Evolutionary conservation across 129 eudicot species (phyloP).

Genomic region (Saposhnikovia divaricata): DNA sequence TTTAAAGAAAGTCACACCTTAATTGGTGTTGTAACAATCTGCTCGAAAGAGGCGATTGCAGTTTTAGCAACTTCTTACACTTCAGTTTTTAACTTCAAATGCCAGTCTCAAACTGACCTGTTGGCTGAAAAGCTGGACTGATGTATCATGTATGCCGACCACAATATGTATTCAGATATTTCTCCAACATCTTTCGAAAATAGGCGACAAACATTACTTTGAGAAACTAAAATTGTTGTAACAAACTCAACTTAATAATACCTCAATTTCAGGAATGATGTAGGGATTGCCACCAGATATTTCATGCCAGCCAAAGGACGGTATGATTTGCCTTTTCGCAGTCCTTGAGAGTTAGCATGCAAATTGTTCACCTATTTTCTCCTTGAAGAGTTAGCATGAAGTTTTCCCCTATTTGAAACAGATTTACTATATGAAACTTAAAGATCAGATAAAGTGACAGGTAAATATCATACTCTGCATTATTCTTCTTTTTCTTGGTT

Average conservation of each 20-base stretch:
- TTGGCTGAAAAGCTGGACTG: conserved; percentile 32
- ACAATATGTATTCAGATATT: conserved; percentile 17
- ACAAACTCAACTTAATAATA: conserved; percentile 4
- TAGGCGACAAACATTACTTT: neutral
- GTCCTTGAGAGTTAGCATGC: neutral
- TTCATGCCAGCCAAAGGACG: conserved; percentile 31
- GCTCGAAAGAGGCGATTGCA: neutral
- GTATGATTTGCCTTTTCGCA: conserved; percentile 18
- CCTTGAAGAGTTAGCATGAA: conserved; percentile 29
- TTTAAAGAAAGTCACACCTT: conserved; percentile 31
- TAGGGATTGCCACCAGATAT: conserved; percentile 31
- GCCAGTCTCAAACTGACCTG: conserved; percentile 16
- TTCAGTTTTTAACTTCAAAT: neutral
- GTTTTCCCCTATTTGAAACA: conserved; percentile 20
- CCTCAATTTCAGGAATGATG: conserved; percentile 31
- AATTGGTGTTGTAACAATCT: neutral
- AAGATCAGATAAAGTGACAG: neutral
- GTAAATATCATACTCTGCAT: neutral
- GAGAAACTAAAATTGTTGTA: neutral
- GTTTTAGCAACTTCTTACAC: neutral
- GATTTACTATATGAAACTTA: neutral
- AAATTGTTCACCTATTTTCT: neutral
- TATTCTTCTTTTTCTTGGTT: neutral
- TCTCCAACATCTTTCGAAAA: conserved; percentile 14
- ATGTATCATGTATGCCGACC: conserved; percentile 6